Base-by-base conservation (phyloP, 2,329 filamentous ascomycete species). In the Laburnicola sp. region DNA sequence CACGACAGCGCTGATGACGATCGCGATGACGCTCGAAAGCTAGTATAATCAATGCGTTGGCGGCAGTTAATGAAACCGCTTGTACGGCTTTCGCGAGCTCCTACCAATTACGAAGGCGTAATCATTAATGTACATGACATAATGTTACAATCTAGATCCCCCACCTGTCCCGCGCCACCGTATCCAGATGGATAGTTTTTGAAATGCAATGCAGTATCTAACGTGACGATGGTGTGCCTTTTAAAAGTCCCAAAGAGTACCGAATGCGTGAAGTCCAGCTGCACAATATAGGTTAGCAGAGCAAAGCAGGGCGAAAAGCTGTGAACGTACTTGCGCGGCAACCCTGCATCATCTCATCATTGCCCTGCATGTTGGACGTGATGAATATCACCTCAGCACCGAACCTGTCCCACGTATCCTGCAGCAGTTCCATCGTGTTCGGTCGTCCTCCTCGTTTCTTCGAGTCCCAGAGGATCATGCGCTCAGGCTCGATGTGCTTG, bases 321-420 rank as follows among this genome's bases (percentile, higher is more conserved):
- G 1, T 40, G 22, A 26, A 42, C 37, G 16, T 34, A 48, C 45
- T 38, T 16, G 27, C 58, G 8, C 60, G 56, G 50, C 68, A 71
- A 2, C 68, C 68, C 32, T 65, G 64, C 67, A 71, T 71, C 67
- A 71, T 71, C 61, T 71, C 67, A 54, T 71, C 66, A 28, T 71
- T 71, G 0, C 68, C 68, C 45, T 68, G 64, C 58, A 64, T 68
- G 26, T 71, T 71, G 7, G 60, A 65, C 16, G 68, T 71, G 40
- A 71, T 71, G 54, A 70, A 71, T 36, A 71, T 70, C 23, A 69
- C 68, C 54, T 71, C 68, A 2, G 68, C 68, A 1, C 61, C 62
- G 38, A 65, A 71, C 23, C 62, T 53, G 37, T 58, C 61, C 68
- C 68, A 71, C 0, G 68, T 70, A 35, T 70, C 66, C 25, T 64